These are phyloP conservation scores for Juglanconis juglandina DNA, from an alignment of 2,329 filamentous ascomycete species.

Conservation along the genomic window DNA sequence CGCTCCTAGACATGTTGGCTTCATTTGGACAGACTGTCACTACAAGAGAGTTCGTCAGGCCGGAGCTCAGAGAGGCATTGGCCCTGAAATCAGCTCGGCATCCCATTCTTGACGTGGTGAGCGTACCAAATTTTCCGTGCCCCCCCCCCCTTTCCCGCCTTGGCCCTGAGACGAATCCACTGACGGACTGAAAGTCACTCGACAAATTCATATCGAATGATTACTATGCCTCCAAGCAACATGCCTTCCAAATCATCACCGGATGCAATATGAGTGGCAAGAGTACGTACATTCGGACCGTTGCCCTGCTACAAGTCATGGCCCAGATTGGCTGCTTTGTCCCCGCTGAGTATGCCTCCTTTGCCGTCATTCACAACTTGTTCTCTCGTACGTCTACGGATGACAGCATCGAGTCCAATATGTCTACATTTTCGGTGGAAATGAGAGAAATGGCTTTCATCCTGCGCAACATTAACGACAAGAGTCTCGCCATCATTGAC, in stretches of 20 bases:
- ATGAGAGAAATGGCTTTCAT: slow-evolving; percentile 98
- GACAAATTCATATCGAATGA: slow-evolving; percentile 82
- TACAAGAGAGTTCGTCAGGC: slow-evolving; percentile 61
- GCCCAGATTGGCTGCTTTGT: slow-evolving; percentile 90
- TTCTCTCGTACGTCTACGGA: slow-evolving; percentile 86
- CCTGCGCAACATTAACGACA: slow-evolving; percentile 72
- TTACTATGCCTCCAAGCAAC: slow-evolving; percentile 75
- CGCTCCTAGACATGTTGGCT: slow-evolving; percentile 79
- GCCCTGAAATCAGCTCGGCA: slow-evolving; percentile 66
- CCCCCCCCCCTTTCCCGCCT: background rate
- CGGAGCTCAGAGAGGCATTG: slow-evolving; percentile 59
- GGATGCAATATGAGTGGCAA: slow-evolving; percentile 99
- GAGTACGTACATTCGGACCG: slow-evolving; percentile 85
- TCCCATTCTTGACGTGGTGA: slow-evolving; percentile 64
- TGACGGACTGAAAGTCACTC: slow-evolving; percentile 3
- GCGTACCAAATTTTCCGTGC: slow-evolving; percentile 2
- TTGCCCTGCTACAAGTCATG: slow-evolving; percentile 86
- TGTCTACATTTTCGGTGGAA: slow-evolving; percentile 90
- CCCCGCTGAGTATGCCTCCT: slow-evolving; percentile 77
- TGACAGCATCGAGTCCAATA: slow-evolving; percentile 83
- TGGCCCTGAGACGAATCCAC: background rate
- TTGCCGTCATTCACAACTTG: slow-evolving; percentile 76
- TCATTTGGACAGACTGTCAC: slow-evolving; percentile 74
- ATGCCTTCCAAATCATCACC: slow-evolving; percentile 87
- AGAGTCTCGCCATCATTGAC: slow-evolving; percentile 80